phyloP scores from a whole-genome alignment of 352 stramenopile species.

The Globisporangium radiosum region DNA sequence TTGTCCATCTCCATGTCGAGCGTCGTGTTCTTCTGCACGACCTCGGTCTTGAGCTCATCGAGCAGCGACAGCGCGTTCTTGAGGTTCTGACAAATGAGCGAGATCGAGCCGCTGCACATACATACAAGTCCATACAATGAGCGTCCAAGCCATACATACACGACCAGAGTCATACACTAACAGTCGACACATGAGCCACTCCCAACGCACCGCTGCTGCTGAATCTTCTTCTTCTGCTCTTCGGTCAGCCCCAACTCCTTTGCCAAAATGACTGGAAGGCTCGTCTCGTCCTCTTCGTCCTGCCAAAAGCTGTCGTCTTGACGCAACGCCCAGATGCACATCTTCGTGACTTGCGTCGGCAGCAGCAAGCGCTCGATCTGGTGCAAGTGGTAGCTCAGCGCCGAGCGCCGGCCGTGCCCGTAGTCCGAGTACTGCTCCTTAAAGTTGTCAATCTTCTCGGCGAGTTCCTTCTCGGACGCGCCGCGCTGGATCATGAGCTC shows the following conservation, averaged over 20 bases:
- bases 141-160: background rate
- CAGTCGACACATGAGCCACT: background rate
- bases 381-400: constrained; percentile 87
- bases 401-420: constrained; percentile 83
- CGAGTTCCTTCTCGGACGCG: constrained; percentile 82
- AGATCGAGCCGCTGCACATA: constrained; percentile 37
- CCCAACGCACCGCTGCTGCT: constrained; percentile 74
- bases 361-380: constrained; percentile 92
- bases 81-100: constrained; percentile 85
- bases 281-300: constrained; percentile 85
- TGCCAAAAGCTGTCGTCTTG: constrained; percentile 89
- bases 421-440: constrained; percentile 92
- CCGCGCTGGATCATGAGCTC: constrained; percentile 78
- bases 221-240: constrained; percentile 91
- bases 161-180: background rate
- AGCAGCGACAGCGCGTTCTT: constrained; percentile 83
- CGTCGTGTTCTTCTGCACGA: constrained; percentile 89
- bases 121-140: background rate
- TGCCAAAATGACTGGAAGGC: constrained; percentile 86
- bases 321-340: constrained; percentile 89
- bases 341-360: constrained; percentile 91
- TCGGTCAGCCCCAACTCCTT: constrained; percentile 86
- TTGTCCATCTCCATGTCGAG: constrained; percentile 93
- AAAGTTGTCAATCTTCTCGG: constrained; percentile 94
- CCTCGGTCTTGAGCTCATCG: constrained; percentile 80